phyloP scores from a whole-genome alignment of 805 yeast genomes.

The Candida golubevii region DNA sequence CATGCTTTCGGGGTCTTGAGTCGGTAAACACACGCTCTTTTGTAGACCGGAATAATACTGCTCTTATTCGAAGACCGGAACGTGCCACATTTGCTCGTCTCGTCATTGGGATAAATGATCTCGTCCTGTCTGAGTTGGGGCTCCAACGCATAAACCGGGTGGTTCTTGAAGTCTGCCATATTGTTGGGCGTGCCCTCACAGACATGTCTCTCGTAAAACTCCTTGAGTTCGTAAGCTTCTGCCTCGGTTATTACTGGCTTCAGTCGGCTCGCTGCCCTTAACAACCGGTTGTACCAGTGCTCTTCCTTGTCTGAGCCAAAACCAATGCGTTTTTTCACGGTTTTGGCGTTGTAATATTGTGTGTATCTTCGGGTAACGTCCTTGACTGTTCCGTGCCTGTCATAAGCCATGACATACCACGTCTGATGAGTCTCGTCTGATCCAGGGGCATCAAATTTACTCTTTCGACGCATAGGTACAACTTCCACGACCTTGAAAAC shows the following conservation, averaged over 20 bases:
- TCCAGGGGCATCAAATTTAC: conserved; percentile 70
- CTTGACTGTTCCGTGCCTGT: conserved; percentile 55
- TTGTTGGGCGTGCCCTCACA: conserved; percentile 86
- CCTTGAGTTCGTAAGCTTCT: conserved; percentile 56
- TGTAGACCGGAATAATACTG: conserved; percentile 56
- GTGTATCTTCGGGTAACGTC: conserved; percentile 88
- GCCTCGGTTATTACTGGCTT: conserved; percentile 23
- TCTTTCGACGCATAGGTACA: conserved; percentile 46
- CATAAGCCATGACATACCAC: conserved; percentile 76
- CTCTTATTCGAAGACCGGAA: conserved; percentile 37
- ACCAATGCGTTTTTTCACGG: conserved; percentile 68
- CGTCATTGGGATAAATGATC: conserved; percentile 59
- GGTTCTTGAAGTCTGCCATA: conserved; percentile 76
- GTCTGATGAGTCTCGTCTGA: conserved; percentile 54
- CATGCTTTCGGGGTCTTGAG: conserved; percentile 78
- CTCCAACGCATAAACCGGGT: conserved; percentile 81
- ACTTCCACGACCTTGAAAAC: conserved; percentile 61
- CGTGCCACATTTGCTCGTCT: conserved; percentile 60
- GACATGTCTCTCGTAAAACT: conserved; percentile 56
- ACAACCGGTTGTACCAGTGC: conserved; percentile 55
- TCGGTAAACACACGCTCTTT: conserved; percentile 56
- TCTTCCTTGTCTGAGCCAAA: conserved; percentile 48
- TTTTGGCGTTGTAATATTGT: conserved; percentile 63
- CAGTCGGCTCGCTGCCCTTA: conserved; percentile 29
- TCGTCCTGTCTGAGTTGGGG: conserved; percentile 71